Base-by-base conservation (phyloP, 2,329 filamentous ascomycete species). In the Stemphylium vesicarium region DNA sequence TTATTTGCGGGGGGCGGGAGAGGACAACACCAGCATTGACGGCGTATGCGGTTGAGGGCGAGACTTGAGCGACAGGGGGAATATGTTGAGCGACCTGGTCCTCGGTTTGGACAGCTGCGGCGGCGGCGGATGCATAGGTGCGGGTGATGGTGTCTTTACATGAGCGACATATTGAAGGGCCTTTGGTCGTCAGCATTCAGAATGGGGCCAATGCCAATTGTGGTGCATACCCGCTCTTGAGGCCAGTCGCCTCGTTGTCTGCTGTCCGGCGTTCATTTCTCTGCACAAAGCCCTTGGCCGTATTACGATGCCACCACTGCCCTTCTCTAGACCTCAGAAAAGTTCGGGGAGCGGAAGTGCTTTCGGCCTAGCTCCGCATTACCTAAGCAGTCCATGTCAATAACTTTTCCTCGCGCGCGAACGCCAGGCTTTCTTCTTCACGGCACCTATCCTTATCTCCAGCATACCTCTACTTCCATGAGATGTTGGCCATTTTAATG, bases 361-460 rank as follows among this genome's bases (percentile, higher is more conserved):
- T 62, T 70, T 57, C 16, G 63, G 68, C 35, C 47, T 71, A 73
- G 57, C 48, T 45, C 16, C 31, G 57, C 15, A 50, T 53, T 63
- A 59, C 56, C 50, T 63, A 58, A 63, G 49, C 60, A 50, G 29
- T 39, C 26, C 20, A 37, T 22, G 33, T 46, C 50, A 50, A 38
- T 44, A 61, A 69, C 63, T 65, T 62, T 65, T 63, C 55, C 51
- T 54, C 49, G 47, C 49, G 42, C 57, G 47, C 60, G 56, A 43
- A 53, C 64, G 41, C 39, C 32, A 5, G 44, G 66, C 67, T 74
- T 75, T 57, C 80, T 84, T 82, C 69, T 65, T 57, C 56, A 74
- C 63, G 89, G 89, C 90, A 89, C 85, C 65, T 80, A 78, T 84
- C 92, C 93, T 96, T 97, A 97, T 96, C 93, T 85, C 93, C 91